Evolutionary conservation across 441 rosid genomes (phyloP).

Genomic region (Gossypium aridum): DNA sequence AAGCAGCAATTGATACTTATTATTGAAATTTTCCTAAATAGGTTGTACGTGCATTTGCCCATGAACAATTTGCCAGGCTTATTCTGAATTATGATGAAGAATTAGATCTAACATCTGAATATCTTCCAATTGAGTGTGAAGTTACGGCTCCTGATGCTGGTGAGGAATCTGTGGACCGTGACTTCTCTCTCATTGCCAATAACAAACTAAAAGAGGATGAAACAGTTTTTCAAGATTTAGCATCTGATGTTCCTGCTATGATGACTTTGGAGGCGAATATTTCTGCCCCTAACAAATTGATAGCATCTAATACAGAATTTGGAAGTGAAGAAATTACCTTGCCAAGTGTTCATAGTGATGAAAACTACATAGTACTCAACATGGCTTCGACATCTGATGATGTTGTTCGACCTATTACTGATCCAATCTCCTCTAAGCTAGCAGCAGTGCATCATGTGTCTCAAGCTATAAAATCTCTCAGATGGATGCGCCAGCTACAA

Average conservation of each 20-base stretch:
- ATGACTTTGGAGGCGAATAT: constrained; percentile 36
- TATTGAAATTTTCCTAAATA: constrained; percentile 23
- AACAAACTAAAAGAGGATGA: constrained; percentile 25
- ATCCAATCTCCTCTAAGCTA: constrained; percentile 70
- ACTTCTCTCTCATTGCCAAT: constrained; percentile 27
- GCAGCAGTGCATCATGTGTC: constrained; percentile 93
- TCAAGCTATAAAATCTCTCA: constrained; percentile 90
- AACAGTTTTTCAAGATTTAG: constrained; percentile 15
- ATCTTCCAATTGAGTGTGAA: constrained; percentile 48
- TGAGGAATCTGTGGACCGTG: constrained; percentile 48
- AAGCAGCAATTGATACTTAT: constrained; percentile 11
- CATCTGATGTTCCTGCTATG: constrained; percentile 28
- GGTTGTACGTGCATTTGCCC: constrained; percentile 94
- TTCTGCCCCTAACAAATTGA: constrained; percentile 25
- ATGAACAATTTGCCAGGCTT: constrained; percentile 93
- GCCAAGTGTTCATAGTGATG: constrained; percentile 23
- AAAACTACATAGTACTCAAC: constrained; percentile 32
- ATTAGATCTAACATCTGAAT: constrained; percentile 53
- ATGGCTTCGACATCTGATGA: constrained; percentile 30
- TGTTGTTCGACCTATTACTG: constrained; percentile 48
- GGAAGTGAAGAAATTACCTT: constrained; percentile 21
- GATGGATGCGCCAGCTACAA: constrained; percentile 86
- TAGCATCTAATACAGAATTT: constrained; percentile 18
- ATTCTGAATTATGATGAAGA: constrained; percentile 66
- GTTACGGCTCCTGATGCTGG: constrained; percentile 43